A percentile compares a stretch with the other conserved stretches of the same genome.
These are phyloP conservation scores for Lecanicillium sp. DNA, from an alignment of 2,329 filamentous ascomycete species.

Conservation along the genomic window DNA sequence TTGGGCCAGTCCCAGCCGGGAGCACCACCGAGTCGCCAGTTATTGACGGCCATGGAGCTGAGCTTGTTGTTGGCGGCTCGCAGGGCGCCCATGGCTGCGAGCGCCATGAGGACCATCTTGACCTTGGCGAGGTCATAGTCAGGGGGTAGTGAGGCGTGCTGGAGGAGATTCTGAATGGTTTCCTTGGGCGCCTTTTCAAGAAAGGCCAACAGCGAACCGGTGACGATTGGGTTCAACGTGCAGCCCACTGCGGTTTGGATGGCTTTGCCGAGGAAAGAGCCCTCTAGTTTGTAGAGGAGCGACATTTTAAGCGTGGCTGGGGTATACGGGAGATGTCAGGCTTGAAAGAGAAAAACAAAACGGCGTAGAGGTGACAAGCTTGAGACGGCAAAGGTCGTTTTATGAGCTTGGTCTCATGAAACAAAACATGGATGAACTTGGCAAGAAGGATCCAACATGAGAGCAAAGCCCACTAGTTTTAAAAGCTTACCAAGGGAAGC, in stretches of 20 bases:
- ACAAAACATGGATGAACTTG: too few relatives aligned
- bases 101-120: constrained; percentile 7
- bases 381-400: too few relatives aligned
- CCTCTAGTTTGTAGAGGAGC: constrained; percentile 2
- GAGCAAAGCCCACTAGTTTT: too few relatives aligned
- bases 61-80: constrained; percentile 11
- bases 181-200: constrained; percentile 1
- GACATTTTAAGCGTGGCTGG: constrained; percentile 1
- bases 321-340: too few relatives aligned
- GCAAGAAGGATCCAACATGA: too few relatives aligned
- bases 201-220: constrained; percentile 3
- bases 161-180: constrained; percentile 1
- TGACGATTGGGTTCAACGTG: constrained; percentile 4
- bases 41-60: constrained; percentile 10
- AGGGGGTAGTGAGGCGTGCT: constrained; percentile 5
- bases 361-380: too few relatives aligned
- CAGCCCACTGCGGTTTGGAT: background rate
- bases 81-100: constrained; percentile 8
- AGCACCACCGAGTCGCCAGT: constrained; percentile 6
- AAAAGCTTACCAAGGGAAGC: too few relatives aligned
- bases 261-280: constrained; percentile 3
- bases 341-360: too few relatives aligned
- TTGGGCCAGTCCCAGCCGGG: constrained; percentile 13
- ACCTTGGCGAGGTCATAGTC: constrained; percentile 3
- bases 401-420: too few relatives aligned